phyloP scores from a whole-genome alignment of 306 rosid species.

The Erythrophleum fordii region DNA sequence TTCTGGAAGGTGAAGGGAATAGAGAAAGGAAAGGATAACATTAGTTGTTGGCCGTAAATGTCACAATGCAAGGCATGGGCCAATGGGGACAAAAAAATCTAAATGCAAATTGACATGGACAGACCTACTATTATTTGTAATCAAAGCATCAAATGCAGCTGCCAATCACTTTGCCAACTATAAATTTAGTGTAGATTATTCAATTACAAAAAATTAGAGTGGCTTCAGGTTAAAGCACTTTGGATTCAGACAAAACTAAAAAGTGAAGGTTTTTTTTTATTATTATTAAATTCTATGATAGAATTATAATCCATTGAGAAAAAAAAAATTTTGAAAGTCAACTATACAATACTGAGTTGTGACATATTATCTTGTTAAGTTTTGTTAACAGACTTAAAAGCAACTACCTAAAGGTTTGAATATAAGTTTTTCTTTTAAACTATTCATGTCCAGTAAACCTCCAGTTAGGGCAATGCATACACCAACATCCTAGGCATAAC shows the following conservation, averaged over 20 bases:
- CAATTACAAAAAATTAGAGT: background rate
- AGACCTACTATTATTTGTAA: background rate
- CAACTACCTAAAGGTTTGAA: background rate
- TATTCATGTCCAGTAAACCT: background rate
- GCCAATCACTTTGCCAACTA: background rate
- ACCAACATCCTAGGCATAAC: background rate
- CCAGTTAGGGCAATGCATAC: conserved; percentile 6
- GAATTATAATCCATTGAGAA: background rate
- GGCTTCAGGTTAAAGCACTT: background rate
- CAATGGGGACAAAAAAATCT: conserved; percentile 15
- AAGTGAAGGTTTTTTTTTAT: background rate
- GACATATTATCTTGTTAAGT: background rate
- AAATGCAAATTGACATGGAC: background rate
- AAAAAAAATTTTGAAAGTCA: background rate
- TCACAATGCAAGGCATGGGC: conserved; percentile 12
- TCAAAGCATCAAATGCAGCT: background rate
- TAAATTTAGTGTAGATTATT: background rate
- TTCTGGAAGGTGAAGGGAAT: conserved; percentile 47
- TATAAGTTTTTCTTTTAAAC: background rate
- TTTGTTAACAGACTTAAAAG: background rate
- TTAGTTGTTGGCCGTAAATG: conserved; percentile 22
- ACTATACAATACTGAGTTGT: background rate
- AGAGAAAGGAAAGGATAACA: conserved; percentile 24
- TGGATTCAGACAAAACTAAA: background rate
- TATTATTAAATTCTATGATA: background rate